Conservation (phyloP, 2,329 filamentous ascomycete genomes). For the Xylaria sp. region DNA sequence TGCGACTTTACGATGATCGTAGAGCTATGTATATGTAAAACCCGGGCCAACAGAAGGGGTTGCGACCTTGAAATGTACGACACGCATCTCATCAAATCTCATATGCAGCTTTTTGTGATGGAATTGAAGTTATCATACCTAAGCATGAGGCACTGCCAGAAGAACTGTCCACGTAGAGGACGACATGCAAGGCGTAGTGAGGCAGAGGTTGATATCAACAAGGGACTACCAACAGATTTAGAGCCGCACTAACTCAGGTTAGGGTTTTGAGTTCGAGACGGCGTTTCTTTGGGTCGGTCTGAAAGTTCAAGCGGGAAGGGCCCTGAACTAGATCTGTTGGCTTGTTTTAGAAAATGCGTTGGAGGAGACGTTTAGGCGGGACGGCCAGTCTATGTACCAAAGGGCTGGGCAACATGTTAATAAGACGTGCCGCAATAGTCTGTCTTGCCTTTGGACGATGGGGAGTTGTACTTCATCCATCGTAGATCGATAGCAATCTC, state of each 20-base stretch:
- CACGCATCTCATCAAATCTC: no score
- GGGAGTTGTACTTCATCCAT: slow-evolving; percentile 8
- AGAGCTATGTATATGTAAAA: neutral
- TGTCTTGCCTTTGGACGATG: neutral
- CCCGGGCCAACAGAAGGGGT: neutral
- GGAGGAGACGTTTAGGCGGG: slow-evolving; percentile 4
- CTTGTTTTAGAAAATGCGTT: slow-evolving; percentile 1
- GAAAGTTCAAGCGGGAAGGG: slow-evolving; percentile 22
- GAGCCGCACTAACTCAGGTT: slow-evolving; percentile 19
- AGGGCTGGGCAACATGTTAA: slow-evolving; percentile 12
- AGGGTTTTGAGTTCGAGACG: slow-evolving; percentile 14
- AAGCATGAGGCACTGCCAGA: neutral
- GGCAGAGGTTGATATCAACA: slow-evolving; percentile 10
- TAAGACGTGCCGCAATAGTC: slow-evolving; percentile 13
- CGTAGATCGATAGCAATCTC: slow-evolving; percentile 13
- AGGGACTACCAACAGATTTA: slow-evolving; percentile 5
- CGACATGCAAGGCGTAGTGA: neutral
- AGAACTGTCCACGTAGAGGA: neutral
- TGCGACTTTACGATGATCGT: neutral
- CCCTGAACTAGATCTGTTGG: slow-evolving; percentile 13
- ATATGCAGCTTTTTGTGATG: no score
- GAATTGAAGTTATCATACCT: no score
- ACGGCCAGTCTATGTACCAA: neutral
- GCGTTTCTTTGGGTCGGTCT: slow-evolving; percentile 23
- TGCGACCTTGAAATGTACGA: neutral